Evolutionary conservation across 345 rosid genomes (phyloP).

Genomic region (Capsella bursapastoris): DNA sequence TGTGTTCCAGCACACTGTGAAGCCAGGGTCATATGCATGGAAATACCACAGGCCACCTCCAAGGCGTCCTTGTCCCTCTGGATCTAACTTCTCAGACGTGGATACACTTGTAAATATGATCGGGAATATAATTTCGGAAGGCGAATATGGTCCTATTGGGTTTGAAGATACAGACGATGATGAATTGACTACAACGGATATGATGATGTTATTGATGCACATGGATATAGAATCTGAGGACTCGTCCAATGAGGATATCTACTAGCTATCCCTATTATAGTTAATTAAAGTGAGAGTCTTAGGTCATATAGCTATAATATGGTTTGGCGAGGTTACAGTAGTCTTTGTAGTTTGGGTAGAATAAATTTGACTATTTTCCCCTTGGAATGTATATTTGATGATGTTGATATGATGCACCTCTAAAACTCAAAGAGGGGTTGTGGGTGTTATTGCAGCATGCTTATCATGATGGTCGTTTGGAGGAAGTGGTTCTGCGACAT

Average conservation of each 20-base stretch:
- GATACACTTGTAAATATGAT: conserved; percentile 55
- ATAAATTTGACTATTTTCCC: background rate
- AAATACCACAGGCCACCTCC: conserved; percentile 75
- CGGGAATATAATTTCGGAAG: conserved; percentile 55
- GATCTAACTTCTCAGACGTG: conserved; percentile 49
- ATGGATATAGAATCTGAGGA: conserved; percentile 54
- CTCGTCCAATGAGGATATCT: conserved; percentile 56
- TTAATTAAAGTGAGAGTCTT: conserved; percentile 36
- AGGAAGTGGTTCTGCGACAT: conserved; percentile 79
- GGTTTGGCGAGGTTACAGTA: conserved; percentile 24
- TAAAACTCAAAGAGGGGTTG: conserved; percentile 32
- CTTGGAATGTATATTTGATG: conserved; percentile 30
- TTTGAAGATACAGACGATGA: conserved; percentile 52
- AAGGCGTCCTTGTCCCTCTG: conserved; percentile 49
- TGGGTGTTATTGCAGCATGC: conserved; percentile 67
- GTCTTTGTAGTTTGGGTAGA: conserved; percentile 15
- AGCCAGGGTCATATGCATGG: conserved; percentile 86
- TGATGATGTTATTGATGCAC: conserved; percentile 57
- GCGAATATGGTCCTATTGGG: conserved; percentile 54
- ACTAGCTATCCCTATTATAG: conserved; percentile 21
- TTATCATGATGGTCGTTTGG: conserved; percentile 74
- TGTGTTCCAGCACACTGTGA: conserved; percentile 74
- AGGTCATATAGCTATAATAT: conserved; percentile 27
- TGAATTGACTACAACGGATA: conserved; percentile 53
- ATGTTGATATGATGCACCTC: conserved; percentile 34